Evolutionary conservation across 169 alveolate genomes (phyloP).

Genomic region (Plasmodium fragile): DNA sequence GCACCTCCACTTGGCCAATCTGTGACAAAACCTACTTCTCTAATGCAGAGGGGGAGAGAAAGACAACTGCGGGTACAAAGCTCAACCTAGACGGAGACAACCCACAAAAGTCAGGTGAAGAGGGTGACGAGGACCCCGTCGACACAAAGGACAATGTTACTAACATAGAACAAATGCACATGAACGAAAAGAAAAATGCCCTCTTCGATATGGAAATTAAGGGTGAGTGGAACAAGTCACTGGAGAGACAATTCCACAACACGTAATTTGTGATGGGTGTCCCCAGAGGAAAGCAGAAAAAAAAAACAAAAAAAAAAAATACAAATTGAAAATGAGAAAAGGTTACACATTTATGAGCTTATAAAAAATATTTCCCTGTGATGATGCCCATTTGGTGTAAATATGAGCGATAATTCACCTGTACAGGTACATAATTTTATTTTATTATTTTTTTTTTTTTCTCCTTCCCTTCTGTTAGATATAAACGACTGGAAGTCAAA

Average conservation of each 20-base stretch:
- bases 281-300: neutral
- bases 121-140: neutral
- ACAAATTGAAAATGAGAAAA: neutral
- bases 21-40: neutral
- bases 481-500: constrained; percentile 57
- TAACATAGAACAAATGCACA: neutral
- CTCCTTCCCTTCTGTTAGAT: constrained; percentile 13
- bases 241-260: neutral
- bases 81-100: neutral
- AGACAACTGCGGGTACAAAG: neutral
- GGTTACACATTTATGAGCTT: neutral
- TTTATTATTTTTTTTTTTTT: neutral
- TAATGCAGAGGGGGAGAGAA: neutral
- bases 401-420: neutral
- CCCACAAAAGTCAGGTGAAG: neutral
- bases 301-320: neutral
- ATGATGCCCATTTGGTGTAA: neutral
- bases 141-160: neutral
- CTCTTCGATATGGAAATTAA: constrained; percentile 21
- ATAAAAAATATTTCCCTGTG: neutral
- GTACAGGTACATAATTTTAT: neutral
- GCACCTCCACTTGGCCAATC: neutral
- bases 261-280: neutral
- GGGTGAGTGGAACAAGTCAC: constrained; percentile 12
- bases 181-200: neutral